A percentile compares a stretch with the other conserved stretches of the same genome.
Conservation (phyloP, 78 protist species). For the Tieghemostelium lacteum region DNA sequence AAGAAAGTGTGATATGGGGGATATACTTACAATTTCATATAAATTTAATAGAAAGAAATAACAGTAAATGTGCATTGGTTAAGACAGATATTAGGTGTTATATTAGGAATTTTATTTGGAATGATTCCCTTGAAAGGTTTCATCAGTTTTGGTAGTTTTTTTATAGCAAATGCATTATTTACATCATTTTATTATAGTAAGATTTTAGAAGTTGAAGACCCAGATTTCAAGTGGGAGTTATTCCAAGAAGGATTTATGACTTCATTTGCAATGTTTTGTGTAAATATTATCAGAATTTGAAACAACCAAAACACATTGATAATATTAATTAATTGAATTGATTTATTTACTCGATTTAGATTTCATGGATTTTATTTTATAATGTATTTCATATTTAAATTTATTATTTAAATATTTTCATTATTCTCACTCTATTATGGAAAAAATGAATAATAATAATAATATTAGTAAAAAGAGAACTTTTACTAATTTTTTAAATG, state of each 20-base stretch:
- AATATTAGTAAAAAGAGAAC: not conserved
- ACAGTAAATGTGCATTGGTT: conserved; percentile 47
- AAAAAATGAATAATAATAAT: not conserved
- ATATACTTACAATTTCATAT: not conserved
- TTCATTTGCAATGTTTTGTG: conserved; percentile 44
- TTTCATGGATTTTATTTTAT: conserved; percentile 49
- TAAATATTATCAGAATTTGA: not conserved
- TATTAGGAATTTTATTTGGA: conserved; percentile 35
- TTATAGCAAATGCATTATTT: conserved; percentile 3
- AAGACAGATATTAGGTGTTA: conserved; percentile 20
- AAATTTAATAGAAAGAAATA: conserved; percentile 51
- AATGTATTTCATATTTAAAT: conserved; percentile 39
- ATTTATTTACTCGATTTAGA: not conserved
- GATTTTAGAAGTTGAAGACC: conserved; percentile 53
- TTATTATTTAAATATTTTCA: not conserved
- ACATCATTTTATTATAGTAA: conserved; percentile 48
- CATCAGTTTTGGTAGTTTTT: not conserved
- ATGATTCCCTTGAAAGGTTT: conserved; percentile 24
- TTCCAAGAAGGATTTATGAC: conserved; percentile 65
- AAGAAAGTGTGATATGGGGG: not conserved
- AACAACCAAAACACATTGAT: not conserved
- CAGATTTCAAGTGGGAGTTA: conserved; percentile 62
- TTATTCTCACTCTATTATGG: too few relatives aligned
- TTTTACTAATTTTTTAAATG: not conserved
- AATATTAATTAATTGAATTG: not conserved